Base-by-base conservation (phyloP, 1,284 basidiomycete genomes). In the Phellinidium pouzarii region DNA sequence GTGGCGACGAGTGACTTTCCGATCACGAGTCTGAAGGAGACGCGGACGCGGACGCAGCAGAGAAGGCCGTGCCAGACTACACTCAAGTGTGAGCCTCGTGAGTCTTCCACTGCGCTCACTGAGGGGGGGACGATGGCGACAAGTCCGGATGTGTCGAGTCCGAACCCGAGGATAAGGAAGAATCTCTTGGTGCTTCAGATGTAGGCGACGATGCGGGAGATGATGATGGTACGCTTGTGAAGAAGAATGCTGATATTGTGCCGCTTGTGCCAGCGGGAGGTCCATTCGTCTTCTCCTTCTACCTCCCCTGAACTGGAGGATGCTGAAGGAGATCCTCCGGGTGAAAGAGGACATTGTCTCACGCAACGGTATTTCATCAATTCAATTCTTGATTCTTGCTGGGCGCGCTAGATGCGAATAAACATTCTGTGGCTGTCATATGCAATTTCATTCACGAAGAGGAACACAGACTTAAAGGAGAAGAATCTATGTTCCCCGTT, bases 241-340 rank as follows among this genome's bases (percentile, higher is more conserved):
- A n/a, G n/a, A n/a, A 71, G 19, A 63, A 68, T 9, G 58, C 67
- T 0, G 64, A 69, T n/a, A 65, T 68, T n/a, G 65, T 71, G 20
- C 67, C 70, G 26, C 66, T 68, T 7, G 71, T 71, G 0, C 70
- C 71, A 0, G 73, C 74, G 0, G 69, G 71, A 9, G 72, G 72
- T 4, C 77, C 75, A 6, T 77, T 79, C 51, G 77, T 77, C 65
- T 3, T 78, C 69, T 1, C 63, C 70, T 38, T 74, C 75, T 9
- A 70, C 71, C 0, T 71, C 74, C 9, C 74, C 73, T 26, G 64
- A 63, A 22, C 66, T 60, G 6, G 60, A 60, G 14, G 53, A 58
- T 41, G 50, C n/a, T n/a, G n/a, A n/a, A n/a, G n/a, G n/a, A n/a
- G n/a, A n/a, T n/a, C n/a, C n/a, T n/a, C n/a, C n/a, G n/a, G n/a